Base-by-base conservation (phyloP, 2,329 filamentous ascomycete genomes). In the Bertia moriformis region DNA sequence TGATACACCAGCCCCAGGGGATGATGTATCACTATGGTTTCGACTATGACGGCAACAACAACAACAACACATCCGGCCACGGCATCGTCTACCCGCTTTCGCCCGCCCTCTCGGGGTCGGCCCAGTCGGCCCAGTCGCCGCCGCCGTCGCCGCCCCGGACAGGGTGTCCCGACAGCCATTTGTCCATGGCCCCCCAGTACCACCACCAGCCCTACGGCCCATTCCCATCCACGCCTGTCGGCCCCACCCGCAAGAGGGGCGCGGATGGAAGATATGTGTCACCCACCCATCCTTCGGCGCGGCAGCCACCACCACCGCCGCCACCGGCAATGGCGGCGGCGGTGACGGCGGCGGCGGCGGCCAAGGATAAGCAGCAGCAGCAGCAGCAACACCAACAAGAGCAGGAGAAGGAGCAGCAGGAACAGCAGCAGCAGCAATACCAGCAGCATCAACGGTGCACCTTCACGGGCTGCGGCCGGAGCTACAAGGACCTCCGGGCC, bases 401-500 rank as follows among this genome's bases (percentile, higher is more conserved):
- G 51, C 58, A 65, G 43, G 63, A 65, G 18, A 78, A 82, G 51
- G 79, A 84, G 53, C 74, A 73, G 60, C 69, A 72, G 49, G 20
- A 56, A 55, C 52, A 55, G 22, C n/a, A 7, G 22, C n/a, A 7
- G 22, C 22, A 7, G n/a, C 7, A 27, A 7, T 27, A 56, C 27
- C 61, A 63, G 43, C 71, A 79, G 51, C 80, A 80, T 51, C 72
- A 71, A 22, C 69, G 83, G 44, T 93, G 86, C 65, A 83, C 83
- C 1, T 78, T 87, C 52, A 77, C 82, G 4, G 85, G 89, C 42
- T 94, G 87, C 51, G 85, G 86, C 45, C 78, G 83, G 51, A 69
- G 79, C 42, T 93, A 93, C 71, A 93, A 93, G 62, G 87, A 94
- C 52, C 65, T 93, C 46, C 89, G 89, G 60, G 87, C 88, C 5